Base-by-base conservation (phyloP, 2,329 filamentous ascomycete genomes). In the Calonectria henricotiae region DNA sequence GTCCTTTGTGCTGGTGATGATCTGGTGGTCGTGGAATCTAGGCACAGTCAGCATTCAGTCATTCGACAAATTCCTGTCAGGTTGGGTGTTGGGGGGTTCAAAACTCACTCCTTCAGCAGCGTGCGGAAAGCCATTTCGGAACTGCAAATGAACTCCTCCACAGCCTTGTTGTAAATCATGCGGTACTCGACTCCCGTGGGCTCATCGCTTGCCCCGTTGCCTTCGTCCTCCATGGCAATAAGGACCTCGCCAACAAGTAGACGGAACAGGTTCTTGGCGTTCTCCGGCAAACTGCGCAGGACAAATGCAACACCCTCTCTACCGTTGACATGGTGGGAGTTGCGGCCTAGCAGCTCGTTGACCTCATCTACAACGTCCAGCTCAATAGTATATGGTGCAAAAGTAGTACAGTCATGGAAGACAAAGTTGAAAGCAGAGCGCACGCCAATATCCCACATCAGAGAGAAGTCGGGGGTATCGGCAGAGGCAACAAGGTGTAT, bases 91-190 rank as follows among this genome's bases (percentile, higher is more conserved):
- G 23, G 49, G n/a, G 20, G 46, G 1, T 17, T 41, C 20, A 51
- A 61, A 54, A 83, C 90, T 72, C 83, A 96, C 89, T 99, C 96
- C 84, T 98, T 98, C 72, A 99, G 83, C 79, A 99, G 82, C 30
- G 95, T 98, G 71, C 96, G 89, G 84, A 98, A 98, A 72, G 94
- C 95, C 89, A 98, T 95, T 84, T 98, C 96, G 70, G 93, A 98
- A 76, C 94, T 96, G 81, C 96, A 98, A 61, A 99, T 96, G 81
- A 99, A 98, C 79, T 98, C 95, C 83, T 98, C 95, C 5, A 96
- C 93, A 2, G 96, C 95, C 84, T 98, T 98, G 80, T 97, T 95
- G 79, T 98, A 99, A 73, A 99, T 82, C 76, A 94, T 92, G 25
- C 94, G 88, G 80, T 98, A 98, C 83, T 98, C 96, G 17, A 99